Evolutionary conservation across 225 moss, liverwort and hornwort genomes (phyloP), one percentile per base, ranked within the genome.

Genomic region (Climacium dendroides): DNA sequence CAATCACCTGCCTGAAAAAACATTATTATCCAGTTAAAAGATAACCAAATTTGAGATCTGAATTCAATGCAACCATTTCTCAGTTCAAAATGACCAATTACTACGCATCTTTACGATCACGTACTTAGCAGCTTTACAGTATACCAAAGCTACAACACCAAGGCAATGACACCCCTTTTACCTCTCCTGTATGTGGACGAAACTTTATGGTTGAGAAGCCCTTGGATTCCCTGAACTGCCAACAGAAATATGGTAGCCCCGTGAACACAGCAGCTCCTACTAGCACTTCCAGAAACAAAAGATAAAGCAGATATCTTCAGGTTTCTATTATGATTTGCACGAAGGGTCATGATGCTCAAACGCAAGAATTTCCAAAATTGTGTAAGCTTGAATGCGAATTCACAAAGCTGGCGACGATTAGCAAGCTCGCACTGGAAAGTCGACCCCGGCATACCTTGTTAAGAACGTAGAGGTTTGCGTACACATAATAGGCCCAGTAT

Each of bases 401-500:
- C 55, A 50, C 65, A 86, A 67, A 53, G 43, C 60, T 72, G 65
- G 62, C 62, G 26, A 78, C 19, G 28, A 78, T 64, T 63, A 62
- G 61, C 32, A 34, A 70, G 24, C n/a, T 85, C 37, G 23, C 23
- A 65, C 32, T 29, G 39, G 50, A 62, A 57, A 47, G 79, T 78
- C 52, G 61, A 79, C 65, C 23, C 34, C 45, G 50, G 53, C 64
- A n/a, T 90, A 91, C 96, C 92, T 98, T 98, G 88, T 98, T 98
- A 8, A 98, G 93, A 50, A 92, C 92, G 90, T 96, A 95, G 37
- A 98, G 95, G 88, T 98, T 98, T 28, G 96, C 96, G 78, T 98
- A 98, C 30, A 92, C 92, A 85, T 98, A 96, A 83, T 98, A 98
- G n/a, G 96, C 98, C 98, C 96, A 98, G 81, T 98, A 96, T 53